A percentile compares a stretch with the other conserved stretches of the same genome.
Evolutionary conservation across 2,329 filamentous ascomycete species (phyloP).

Genomic region (Epichloe brachyelytri): DNA sequence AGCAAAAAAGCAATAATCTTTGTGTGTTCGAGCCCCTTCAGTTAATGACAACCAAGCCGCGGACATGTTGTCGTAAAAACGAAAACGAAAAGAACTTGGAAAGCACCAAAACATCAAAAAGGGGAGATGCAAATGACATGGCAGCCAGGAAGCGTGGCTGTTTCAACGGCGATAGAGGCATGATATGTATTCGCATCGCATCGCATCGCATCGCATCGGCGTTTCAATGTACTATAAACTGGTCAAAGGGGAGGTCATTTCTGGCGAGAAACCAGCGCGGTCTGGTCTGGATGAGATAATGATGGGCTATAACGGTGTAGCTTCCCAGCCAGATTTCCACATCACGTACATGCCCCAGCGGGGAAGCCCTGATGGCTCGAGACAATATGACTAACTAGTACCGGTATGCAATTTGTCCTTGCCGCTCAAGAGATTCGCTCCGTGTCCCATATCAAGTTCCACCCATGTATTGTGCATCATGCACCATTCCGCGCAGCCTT

Average conservation of each 20-base stretch:
- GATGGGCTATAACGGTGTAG: not conserved
- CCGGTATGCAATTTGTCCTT: too few relatives aligned
- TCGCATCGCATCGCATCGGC: constrained; percentile 16
- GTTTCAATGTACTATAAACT: constrained; percentile 21
- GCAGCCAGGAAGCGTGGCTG: not conserved
- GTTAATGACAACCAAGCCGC: not conserved
- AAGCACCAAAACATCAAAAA: not conserved
- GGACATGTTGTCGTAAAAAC: not conserved
- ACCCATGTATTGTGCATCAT: too few relatives aligned
- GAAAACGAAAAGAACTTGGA: not conserved
- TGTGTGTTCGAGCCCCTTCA: not conserved
- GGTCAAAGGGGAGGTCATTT: constrained; percentile 3
- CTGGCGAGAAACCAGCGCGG: constrained; percentile 5
- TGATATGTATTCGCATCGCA: constrained; percentile 13
- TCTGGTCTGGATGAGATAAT: not conserved
- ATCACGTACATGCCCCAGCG: not conserved
- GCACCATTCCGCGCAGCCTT: too few relatives aligned
- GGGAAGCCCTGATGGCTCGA: not conserved
- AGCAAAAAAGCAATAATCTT: not conserved
- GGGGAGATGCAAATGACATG: not conserved
- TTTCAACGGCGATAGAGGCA: constrained; percentile 4
- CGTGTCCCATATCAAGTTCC: too few relatives aligned
- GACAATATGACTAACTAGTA: not conserved
- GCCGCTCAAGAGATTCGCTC: too few relatives aligned
- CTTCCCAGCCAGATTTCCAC: not conserved